These are phyloP conservation scores for Ophiocytium majus DNA, from an alignment of 352 stramenopile species.

Conservation along the genomic window DNA sequence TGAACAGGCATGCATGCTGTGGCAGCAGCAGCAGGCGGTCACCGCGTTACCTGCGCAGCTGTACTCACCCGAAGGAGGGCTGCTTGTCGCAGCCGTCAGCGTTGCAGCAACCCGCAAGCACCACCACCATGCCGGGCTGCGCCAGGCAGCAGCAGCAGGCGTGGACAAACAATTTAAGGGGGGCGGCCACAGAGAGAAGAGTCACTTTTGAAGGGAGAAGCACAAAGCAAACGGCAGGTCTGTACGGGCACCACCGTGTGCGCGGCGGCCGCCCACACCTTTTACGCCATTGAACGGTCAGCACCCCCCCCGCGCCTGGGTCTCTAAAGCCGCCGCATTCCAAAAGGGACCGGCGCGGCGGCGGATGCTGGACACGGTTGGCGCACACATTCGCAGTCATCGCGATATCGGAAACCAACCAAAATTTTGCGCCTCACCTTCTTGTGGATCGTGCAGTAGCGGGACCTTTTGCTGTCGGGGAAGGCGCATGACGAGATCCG, in stretches of 20 bases:
- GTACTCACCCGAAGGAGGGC: conserved; percentile 11
- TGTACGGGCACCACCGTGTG: no score
- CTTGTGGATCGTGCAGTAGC: conserved; percentile 14
- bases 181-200: no score
- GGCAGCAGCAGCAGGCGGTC: no score
- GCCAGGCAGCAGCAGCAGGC: no score
- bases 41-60: no score
- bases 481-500: not conserved
- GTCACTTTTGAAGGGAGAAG: no score
- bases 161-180: no score
- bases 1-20: no score
- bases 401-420: not conserved
- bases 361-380: not conserved
- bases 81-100: conserved; percentile 23
- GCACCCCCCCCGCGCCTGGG: no score
- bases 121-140: conserved; percentile 15
- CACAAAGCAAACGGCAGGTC: not conserved
- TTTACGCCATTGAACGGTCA: no score
- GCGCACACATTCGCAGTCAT: not conserved
- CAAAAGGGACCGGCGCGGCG: not conserved
- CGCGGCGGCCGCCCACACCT: no score
- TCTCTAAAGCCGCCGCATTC: not conserved
- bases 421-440: not conserved
- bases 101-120: conserved; percentile 28
- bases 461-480: not conserved